Percentiles rank a stretch among this genome's conserved stretches.
Conservation (phyloP, 148 eudicot species). For the Pharnaceum exiguum region DNA sequence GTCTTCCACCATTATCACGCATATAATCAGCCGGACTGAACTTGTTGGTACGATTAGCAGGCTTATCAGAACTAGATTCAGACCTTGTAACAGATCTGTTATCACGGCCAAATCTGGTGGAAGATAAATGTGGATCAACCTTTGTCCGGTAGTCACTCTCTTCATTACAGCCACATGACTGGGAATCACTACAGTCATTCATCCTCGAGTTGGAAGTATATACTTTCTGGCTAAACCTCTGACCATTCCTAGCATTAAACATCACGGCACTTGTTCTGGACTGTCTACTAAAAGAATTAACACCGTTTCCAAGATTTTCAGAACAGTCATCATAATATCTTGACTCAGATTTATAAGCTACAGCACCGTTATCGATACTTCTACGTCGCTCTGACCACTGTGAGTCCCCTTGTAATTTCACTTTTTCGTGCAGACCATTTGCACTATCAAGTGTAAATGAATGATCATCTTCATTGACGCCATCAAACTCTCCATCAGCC, state of each 20-base stretch:
- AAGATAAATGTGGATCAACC: slow-evolving; percentile 31
- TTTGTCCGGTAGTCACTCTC: slow-evolving; percentile 52
- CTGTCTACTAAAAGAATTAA: slow-evolving; percentile 42
- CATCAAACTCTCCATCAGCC: slow-evolving; percentile 33
- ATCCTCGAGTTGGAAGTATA: slow-evolving; percentile 35
- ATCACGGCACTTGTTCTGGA: slow-evolving; percentile 41
- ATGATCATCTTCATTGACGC: slow-evolving; percentile 33
- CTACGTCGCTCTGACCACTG: slow-evolving; percentile 55
- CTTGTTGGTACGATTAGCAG: slow-evolving; percentile 47
- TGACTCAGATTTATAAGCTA: slow-evolving; percentile 37
- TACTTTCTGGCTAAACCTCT: slow-evolving; percentile 49
- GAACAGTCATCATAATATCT: slow-evolving; percentile 51
- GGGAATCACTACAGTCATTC: slow-evolving; percentile 39
- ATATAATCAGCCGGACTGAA: slow-evolving; percentile 38
- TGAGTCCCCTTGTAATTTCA: slow-evolving; percentile 39
- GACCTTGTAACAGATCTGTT: slow-evolving; percentile 37
- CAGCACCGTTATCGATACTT: slow-evolving; percentile 42
- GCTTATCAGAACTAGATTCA: slow-evolving; percentile 45
- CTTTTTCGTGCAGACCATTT: slow-evolving; percentile 41
- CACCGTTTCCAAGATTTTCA: slow-evolving; percentile 41
- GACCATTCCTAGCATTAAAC: slow-evolving; percentile 40
- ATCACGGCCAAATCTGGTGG: slow-evolving; percentile 32
- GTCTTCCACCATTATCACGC: slow-evolving; percentile 50
- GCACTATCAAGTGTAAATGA: slow-evolving; percentile 36
- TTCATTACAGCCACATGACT: slow-evolving; percentile 63